These are phyloP conservation scores for Tetrahymena elliotti DNA, from an alignment of 73 alveolate genomes.

Conservation along the genomic window DNA sequence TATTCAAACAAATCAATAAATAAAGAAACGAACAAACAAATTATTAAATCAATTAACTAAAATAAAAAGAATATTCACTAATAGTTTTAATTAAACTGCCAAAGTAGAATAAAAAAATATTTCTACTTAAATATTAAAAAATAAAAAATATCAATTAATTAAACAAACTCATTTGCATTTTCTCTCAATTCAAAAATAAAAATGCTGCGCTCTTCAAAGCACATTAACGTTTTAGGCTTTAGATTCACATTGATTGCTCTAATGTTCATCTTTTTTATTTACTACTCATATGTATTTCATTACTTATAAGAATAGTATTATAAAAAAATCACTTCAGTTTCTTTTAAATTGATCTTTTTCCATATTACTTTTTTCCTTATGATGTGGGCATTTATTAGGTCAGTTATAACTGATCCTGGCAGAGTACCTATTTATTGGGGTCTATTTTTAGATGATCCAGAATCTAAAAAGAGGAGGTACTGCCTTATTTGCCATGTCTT, in stretches of 20 bases:
- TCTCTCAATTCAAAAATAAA: not conserved
- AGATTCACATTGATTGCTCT: not conserved
- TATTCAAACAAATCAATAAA: too few species aligned
- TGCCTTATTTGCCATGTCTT: conserved; percentile 88
- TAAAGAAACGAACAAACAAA: too few species aligned
- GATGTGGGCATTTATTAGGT: conserved; percentile 75
- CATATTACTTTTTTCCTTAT: conserved; percentile 42
- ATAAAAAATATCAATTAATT: not conserved
- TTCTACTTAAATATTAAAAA: not conserved
- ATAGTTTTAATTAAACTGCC: not conserved
- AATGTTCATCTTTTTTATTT: not conserved
- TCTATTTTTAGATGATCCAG: conserved; percentile 83
- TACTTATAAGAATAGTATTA: not conserved
- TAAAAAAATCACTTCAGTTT: not conserved
- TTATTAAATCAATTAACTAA: not conserved
- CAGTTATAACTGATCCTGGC: conserved; percentile 94
- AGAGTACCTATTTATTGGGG: conserved; percentile 97
- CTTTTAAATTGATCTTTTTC: not conserved
- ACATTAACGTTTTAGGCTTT: not conserved
- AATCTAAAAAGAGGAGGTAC: conserved; percentile 73
- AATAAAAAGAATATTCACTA: too few species aligned
- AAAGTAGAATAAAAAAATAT: not conserved
- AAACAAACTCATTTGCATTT: not conserved
- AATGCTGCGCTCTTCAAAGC: not conserved
- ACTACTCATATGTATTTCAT: not conserved